These are phyloP conservation scores for Naganishia albida DNA, from an alignment of 1,284 basidiomycete genomes.

Conservation along the genomic window DNA sequence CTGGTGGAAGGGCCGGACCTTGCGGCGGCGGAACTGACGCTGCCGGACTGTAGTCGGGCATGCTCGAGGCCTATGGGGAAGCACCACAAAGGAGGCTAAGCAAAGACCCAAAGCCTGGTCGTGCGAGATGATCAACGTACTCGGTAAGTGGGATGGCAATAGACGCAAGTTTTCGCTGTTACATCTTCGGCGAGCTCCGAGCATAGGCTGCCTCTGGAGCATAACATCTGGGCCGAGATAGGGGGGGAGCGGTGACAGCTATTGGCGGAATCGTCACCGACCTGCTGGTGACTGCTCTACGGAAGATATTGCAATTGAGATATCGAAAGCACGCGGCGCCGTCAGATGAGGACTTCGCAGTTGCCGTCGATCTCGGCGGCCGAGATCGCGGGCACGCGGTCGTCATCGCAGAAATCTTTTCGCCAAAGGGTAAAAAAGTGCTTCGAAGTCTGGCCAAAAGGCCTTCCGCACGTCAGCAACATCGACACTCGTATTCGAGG, in stretches of 20 bases:
- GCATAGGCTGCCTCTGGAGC: slow-evolving; percentile 8
- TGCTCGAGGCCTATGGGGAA: not conserved
- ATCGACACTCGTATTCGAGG: no score
- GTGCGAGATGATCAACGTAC: not conserved
- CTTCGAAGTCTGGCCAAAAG: no score
- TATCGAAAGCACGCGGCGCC: slow-evolving; percentile 10
- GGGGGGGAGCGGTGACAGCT: not conserved
- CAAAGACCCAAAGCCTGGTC: no score
- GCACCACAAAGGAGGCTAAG: not conserved
- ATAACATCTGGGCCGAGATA: slow-evolving; percentile 11
- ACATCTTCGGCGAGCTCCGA: slow-evolving; percentile 23
- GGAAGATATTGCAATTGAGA: not conserved
- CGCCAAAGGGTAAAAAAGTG: no score
- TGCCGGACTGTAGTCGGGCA: not conserved
- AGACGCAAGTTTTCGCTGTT: slow-evolving; percentile 8
- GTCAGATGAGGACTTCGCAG: slow-evolving; percentile 24
- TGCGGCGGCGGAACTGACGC: not conserved
- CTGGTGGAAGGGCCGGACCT: slow-evolving; percentile 15
- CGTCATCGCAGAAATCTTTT: not conserved
- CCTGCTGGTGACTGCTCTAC: slow-evolving; percentile 19
- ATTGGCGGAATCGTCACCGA: slow-evolving; percentile 6
- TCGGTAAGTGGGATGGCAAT: slow-evolving; percentile 16
- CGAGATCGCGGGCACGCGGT: not conserved
- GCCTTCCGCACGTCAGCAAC: no score
- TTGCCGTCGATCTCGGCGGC: not conserved